Evolutionary conservation across 768 basidiomycete species (phyloP).

Genomic region (Obba rivulosa): DNA sequence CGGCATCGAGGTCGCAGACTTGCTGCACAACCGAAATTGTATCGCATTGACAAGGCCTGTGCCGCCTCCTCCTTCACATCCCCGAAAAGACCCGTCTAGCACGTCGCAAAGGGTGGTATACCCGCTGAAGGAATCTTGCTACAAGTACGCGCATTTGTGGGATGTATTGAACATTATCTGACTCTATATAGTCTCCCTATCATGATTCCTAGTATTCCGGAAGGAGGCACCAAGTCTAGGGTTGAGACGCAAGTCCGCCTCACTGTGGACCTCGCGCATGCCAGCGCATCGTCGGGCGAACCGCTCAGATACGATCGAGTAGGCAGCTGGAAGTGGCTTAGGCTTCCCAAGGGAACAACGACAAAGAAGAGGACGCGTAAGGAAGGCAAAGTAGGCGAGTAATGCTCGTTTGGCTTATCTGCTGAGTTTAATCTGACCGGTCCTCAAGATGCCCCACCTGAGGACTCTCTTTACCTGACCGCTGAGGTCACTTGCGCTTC

Average conservation of each 20-base stretch:
- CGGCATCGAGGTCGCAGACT: no score
- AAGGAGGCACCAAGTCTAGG: constrained; percentile 79
- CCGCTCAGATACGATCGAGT: constrained; percentile 68
- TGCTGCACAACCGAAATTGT: not conserved
- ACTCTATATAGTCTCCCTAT: constrained; percentile 58
- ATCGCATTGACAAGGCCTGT: constrained; percentile 51
- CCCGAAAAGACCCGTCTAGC: constrained; percentile 48
- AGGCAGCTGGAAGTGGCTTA: constrained; percentile 88
- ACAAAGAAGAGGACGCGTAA: constrained; percentile 83
- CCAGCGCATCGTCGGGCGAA: constrained; percentile 53
- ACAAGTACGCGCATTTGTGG: constrained; percentile 48
- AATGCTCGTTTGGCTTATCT: constrained; percentile 4
- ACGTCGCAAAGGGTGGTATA: constrained; percentile 56
- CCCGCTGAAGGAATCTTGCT: constrained; percentile 71
- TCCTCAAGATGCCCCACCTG: constrained; percentile 56
- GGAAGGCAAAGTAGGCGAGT: constrained; percentile 73
- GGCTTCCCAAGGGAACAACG: constrained; percentile 73
- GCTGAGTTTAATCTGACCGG: constrained; percentile 5
- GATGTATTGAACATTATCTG: not conserved
- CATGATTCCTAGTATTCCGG: constrained; percentile 78
- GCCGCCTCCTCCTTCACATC: constrained; percentile 58
- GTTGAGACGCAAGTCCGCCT: constrained; percentile 95
- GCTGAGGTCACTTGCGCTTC: constrained; percentile 79
- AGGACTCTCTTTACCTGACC: constrained; percentile 67
- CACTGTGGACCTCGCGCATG: constrained; percentile 70